Conservation (phyloP, 2,329 filamentous ascomycete species). For the Stromatinia cepivora region DNA sequence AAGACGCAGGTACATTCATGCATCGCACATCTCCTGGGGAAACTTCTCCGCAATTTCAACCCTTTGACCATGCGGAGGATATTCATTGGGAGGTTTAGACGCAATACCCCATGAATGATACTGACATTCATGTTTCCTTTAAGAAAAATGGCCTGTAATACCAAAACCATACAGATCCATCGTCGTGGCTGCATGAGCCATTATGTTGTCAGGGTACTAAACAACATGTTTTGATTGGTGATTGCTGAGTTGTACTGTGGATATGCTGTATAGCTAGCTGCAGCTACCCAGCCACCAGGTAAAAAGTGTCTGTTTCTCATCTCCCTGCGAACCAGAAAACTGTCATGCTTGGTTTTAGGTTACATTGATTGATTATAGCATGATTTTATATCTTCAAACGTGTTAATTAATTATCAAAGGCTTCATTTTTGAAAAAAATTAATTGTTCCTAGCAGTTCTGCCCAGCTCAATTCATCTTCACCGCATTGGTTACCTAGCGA, state of each 20-base stretch:
- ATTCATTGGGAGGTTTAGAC: not conserved
- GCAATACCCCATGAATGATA: constrained; percentile 1
- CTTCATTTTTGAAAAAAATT: constrained; percentile 13
- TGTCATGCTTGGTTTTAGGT: constrained; percentile 16
- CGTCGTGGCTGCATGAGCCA: constrained; percentile 4
- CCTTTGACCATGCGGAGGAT: not conserved
- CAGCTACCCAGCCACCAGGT: constrained; percentile 22
- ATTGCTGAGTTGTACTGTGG: not conserved
- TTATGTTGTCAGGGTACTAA: not conserved
- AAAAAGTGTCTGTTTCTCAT: constrained; percentile 16
- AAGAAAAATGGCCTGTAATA: not conserved
- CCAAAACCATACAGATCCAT: constrained; percentile 2
- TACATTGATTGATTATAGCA: not conserved
- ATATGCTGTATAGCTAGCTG: constrained; percentile 18
- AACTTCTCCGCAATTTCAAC: constrained; percentile 7
- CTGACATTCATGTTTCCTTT: not conserved
- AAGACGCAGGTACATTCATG: constrained; percentile 4
- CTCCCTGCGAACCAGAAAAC: constrained; percentile 22
- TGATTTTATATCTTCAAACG: not conserved
- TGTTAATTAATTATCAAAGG: constrained; percentile 16
- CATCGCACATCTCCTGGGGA: not conserved
- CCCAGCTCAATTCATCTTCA: not conserved
- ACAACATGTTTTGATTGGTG: constrained; percentile 3
- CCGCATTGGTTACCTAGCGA: constrained; percentile 22
- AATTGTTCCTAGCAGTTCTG: not conserved